These are phyloP conservation scores for Chalciporus pseudorubinellus DNA, from an alignment of 768 basidiomycete species.

Conservation along the genomic window DNA sequence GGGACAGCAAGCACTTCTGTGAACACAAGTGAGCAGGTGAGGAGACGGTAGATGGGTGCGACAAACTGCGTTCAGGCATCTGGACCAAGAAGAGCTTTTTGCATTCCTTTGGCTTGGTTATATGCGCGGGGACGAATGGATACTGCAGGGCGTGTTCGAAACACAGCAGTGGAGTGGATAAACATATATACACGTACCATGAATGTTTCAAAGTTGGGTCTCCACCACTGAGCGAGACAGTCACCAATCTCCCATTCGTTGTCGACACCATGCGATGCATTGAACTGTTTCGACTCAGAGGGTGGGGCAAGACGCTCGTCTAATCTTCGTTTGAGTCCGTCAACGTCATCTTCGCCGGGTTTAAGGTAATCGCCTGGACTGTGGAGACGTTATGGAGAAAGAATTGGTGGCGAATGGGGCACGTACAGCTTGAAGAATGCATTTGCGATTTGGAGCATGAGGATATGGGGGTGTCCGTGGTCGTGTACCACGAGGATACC, in stretches of 20 bases:
- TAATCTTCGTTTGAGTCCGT: slow-evolving; percentile 85
- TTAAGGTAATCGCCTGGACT: slow-evolving; percentile 99
- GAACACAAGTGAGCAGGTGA: background rate
- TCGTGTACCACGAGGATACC: slow-evolving; percentile 80
- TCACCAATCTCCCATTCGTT: slow-evolving; percentile 97
- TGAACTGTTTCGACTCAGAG: slow-evolving; percentile 68
- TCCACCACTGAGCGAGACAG: slow-evolving; percentile 97
- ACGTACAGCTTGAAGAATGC: slow-evolving; percentile 97
- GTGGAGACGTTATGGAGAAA: background rate
- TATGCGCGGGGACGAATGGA: slow-evolving; percentile 92
- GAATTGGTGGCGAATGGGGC: background rate
- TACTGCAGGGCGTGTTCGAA: slow-evolving; percentile 50
- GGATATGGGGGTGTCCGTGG: slow-evolving; percentile 95
- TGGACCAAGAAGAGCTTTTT: slow-evolving; percentile 95
- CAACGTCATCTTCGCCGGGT: slow-evolving; percentile 90
- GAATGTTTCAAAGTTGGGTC: slow-evolving; percentile 98
- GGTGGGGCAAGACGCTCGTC: slow-evolving; percentile 88
- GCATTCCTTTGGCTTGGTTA: slow-evolving; percentile 97
- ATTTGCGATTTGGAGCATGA: slow-evolving; percentile 98
- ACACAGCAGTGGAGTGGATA: background rate
- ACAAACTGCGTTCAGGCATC: slow-evolving; percentile 91
- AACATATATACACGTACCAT: slow-evolving; percentile 61
- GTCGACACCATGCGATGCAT: slow-evolving; percentile 70
- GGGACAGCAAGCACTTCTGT: slow-evolving; percentile 95
- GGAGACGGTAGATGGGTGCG: background rate